Base-by-base conservation (phyloP, 805 yeast genomes). In the Wickerhamomyces sydowiorum region DNA sequence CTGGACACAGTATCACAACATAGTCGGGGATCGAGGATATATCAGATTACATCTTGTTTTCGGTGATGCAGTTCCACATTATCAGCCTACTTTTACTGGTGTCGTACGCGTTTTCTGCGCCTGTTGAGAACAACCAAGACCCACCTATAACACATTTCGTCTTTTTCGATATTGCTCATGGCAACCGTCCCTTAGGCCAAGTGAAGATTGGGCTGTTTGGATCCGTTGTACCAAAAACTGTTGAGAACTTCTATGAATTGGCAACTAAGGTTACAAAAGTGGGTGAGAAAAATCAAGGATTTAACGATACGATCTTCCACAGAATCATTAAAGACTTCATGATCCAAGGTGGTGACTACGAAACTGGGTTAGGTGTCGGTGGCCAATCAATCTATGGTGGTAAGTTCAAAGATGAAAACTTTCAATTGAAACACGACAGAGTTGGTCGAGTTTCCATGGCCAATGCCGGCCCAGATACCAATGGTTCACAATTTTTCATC, bases 311-410 rank as follows among this genome's bases (percentile, higher is more conserved):
- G 5, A 62, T 69, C 17, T 84, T 88, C 74, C 93, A 85, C 65
- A 74, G 90, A 46, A 78, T 88, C 39, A 81, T 85, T 48, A 71
- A 77, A 35, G 72, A 73, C 43, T 86, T 85, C 60, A 80, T 86
- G 83, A 74, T 89, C 52, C 95, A 86, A 19, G 95, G 96, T 44
- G 96, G 96, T 48, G 91, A 87, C 62, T 80, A 82, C 59, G 80
- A 84, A 50, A 73, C 72, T 21, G 64, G 62, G 31, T 70, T 73
- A 51, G 90, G 91, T 14, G 70, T 76, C 41, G 96, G 95, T 21
- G 95, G 96, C 13, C 70, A 72, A 52, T 84, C 95, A 22, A 81
- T 87, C 53, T 85, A 79, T 62, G 96, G 96, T 24, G 67, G 67
- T 42, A 72, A 70, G 55, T 82, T 88, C 56, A 72, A 68, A 4